These are phyloP conservation scores for Thelephora aurantiotincta DNA, from an alignment of 768 basidiomycete genomes.

Conservation along the genomic window DNA sequence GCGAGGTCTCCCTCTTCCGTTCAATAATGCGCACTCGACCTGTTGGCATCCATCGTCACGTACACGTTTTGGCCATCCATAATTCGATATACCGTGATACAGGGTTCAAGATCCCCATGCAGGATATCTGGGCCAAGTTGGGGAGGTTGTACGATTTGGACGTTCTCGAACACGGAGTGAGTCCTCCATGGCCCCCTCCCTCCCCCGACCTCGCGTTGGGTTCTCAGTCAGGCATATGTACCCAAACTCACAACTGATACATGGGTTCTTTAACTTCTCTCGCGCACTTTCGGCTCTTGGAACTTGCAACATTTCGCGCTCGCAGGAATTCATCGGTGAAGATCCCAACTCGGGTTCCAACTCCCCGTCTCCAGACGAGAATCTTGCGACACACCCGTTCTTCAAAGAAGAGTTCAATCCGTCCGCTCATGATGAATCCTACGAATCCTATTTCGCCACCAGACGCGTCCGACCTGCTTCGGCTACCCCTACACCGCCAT, in stretches of 20 bases:
- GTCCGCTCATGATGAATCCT: constrained; percentile 41
- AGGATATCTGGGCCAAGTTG: constrained; percentile 68
- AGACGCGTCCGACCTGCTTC: constrained; percentile 56
- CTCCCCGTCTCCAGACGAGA: constrained; percentile 57
- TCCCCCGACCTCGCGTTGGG: no score
- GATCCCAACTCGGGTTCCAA: constrained; percentile 28
- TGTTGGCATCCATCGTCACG: constrained; percentile 71
- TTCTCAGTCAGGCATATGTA: no score
- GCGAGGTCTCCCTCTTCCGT: constrained; percentile 78
- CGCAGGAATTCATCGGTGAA: constrained; percentile 10
- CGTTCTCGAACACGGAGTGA: constrained; percentile 53
- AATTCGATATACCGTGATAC: constrained; percentile 62
- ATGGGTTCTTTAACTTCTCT: no score
- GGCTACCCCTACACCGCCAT: constrained; percentile 34
- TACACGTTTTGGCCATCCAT: constrained; percentile 66
- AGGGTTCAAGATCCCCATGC: constrained; percentile 38
- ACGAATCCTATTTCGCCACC: constrained; percentile 44
- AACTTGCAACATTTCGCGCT: no score
- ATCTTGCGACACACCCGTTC: constrained; percentile 54
- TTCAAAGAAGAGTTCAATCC: constrained; percentile 53
- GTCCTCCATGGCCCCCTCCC: not conserved
- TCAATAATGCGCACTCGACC: constrained; percentile 72
- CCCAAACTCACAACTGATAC: no score
- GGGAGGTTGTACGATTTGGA: constrained; percentile 61
- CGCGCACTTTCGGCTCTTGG: no score